Evolutionary conservation across 495 filamentous ascomycete species (phyloP).

Genomic region (Neurospora tetraspora): DNA sequence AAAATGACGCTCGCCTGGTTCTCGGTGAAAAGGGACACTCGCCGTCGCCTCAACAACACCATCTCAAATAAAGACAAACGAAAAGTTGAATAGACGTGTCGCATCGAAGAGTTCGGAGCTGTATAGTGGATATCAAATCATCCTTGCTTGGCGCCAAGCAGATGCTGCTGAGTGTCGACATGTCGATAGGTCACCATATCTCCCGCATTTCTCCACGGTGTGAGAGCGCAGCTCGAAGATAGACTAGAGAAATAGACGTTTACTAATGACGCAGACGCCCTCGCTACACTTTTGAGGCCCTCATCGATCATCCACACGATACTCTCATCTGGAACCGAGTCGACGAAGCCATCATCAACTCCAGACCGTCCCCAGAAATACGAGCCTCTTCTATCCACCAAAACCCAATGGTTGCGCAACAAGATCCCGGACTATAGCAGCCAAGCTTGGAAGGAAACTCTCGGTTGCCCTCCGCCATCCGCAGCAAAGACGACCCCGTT

Average conservation of each 20-base stretch:
- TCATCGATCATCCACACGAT: neutral
- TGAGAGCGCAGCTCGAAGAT: neutral
- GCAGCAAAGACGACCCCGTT: neutral
- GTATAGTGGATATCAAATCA: neutral
- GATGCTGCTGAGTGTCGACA: neutral
- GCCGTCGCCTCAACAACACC: neutral
- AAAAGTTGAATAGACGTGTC: neutral
- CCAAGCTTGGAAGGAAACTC: neutral
- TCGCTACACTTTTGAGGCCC: neutral
- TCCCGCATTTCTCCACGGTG: neutral
- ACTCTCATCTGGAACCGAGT: neutral
- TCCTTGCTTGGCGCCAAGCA: neutral
- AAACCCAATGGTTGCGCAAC: neutral
- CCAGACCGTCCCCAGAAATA: neutral
- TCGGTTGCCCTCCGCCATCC: neutral
- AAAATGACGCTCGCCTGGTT: neutral
- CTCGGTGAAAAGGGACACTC: neutral
- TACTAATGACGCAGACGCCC: neutral
- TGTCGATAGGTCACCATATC: neutral
- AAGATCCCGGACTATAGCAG: neutral
- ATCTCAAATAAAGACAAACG: neutral
- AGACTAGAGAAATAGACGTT: neutral
- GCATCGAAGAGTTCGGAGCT: neutral
- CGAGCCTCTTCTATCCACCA: neutral
- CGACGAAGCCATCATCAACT: neutral